Conservation (phyloP, 495 filamentous ascomycete species). For the Hyaloscypha hepaticicola region DNA sequence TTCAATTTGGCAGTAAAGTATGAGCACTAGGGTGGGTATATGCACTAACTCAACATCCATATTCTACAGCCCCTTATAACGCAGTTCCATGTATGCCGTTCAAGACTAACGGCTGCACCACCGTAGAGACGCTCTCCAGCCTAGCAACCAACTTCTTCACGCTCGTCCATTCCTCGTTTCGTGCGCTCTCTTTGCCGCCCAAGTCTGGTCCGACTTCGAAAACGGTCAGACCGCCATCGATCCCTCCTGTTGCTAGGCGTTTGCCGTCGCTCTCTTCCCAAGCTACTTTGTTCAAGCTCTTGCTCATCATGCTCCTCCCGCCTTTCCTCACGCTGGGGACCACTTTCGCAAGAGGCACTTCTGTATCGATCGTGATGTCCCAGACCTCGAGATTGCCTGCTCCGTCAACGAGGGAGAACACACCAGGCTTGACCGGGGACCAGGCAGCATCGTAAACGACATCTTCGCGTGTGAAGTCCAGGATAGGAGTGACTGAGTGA, state of each 20-base stretch:
- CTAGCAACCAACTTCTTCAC: slow-evolving; percentile 83
- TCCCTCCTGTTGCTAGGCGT: slow-evolving; percentile 80
- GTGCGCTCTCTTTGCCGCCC: slow-evolving; percentile 73
- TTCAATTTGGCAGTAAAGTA: slow-evolving; percentile 9
- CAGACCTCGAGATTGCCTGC: slow-evolving; percentile 92
- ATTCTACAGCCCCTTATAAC: background rate
- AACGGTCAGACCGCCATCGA: slow-evolving; percentile 85
- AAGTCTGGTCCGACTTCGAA: slow-evolving; percentile 91
- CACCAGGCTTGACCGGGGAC: slow-evolving; percentile 86
- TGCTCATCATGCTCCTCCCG: slow-evolving; percentile 58
- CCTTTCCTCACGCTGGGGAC: slow-evolving; percentile 62
- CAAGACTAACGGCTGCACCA: background rate
- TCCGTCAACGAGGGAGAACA: slow-evolving; percentile 92
- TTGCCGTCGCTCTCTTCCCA: slow-evolving; percentile 92
- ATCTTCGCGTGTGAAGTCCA: slow-evolving; percentile 90
- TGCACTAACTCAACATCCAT: slow-evolving; percentile 6
- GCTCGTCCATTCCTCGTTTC: slow-evolving; percentile 84
- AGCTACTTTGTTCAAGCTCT: slow-evolving; percentile 86
- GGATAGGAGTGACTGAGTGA: slow-evolving; percentile 62
- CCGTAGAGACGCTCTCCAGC: slow-evolving; percentile 46
- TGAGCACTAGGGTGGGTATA: slow-evolving; percentile 19
- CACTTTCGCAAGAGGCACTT: slow-evolving; percentile 80
- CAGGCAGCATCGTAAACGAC: slow-evolving; percentile 94
- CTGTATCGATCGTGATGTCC: slow-evolving; percentile 89
- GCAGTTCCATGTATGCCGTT: background rate